A percentile compares a stretch with the other conserved stretches of the same genome.
These are phyloP conservation scores for Pythium rishiriense DNA, from an alignment of 352 stramenopile genomes.

Conservation along the genomic window DNA sequence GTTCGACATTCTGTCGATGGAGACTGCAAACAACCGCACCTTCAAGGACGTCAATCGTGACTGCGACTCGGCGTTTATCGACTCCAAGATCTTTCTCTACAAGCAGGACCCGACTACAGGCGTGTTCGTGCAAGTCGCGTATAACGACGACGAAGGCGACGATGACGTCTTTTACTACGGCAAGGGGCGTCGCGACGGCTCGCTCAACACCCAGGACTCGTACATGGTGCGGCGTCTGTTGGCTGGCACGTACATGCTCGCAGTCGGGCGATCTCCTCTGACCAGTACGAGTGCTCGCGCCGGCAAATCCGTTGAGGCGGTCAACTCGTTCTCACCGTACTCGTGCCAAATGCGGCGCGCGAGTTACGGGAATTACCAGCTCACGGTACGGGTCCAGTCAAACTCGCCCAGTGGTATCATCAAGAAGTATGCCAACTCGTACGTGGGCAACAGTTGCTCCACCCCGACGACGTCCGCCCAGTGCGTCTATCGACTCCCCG, in stretches of 20 bases:
- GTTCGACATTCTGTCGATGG: constrained; percentile 68
- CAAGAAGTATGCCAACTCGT: constrained; percentile 52
- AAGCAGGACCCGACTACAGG: constrained; percentile 23
- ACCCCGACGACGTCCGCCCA: constrained; percentile 31
- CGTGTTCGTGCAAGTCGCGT: constrained; percentile 40
- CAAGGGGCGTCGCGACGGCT: constrained; percentile 44
- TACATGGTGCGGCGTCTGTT: constrained; percentile 55
- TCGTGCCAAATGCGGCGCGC: constrained; percentile 51
- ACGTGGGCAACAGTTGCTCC: constrained; percentile 65
- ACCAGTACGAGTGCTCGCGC: constrained; percentile 36
- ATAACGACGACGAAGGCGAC: constrained; percentile 67
- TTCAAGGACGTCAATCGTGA: constrained; percentile 65
- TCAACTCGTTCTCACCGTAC: constrained; percentile 60
- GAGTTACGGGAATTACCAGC: constrained; percentile 71
- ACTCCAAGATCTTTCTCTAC: constrained; percentile 64
- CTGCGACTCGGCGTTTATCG: constrained; percentile 74
- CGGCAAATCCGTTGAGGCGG: constrained; percentile 35
- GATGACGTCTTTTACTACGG: constrained; percentile 52
- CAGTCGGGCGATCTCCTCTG: constrained; percentile 60
- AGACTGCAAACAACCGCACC: constrained; percentile 48
- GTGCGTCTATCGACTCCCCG: constrained; percentile 50
- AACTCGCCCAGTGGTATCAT: constrained; percentile 32
- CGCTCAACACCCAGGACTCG: constrained; percentile 50
- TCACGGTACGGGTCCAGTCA: constrained; percentile 59
- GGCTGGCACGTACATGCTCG: constrained; percentile 53